Conservation (phyloP, 495 filamentous ascomycete species). For the Pseudomonodictys pantanalensis region DNA sequence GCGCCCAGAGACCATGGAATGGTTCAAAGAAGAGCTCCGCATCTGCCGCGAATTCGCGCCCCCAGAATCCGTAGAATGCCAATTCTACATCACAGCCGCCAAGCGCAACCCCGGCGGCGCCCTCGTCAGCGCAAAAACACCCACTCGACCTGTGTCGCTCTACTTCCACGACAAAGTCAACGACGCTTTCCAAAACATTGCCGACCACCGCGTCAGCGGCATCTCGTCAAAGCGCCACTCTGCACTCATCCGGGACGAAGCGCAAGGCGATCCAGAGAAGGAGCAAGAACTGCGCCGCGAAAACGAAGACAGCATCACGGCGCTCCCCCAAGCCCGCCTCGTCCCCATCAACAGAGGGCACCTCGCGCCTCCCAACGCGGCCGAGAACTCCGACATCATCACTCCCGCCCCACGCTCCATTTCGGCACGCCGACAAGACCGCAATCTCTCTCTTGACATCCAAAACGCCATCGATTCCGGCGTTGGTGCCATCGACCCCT, state of each 20-base stretch:
- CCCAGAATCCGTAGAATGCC: constrained; percentile 79
- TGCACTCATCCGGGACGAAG: constrained; percentile 74
- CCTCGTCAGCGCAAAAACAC: constrained; percentile 49
- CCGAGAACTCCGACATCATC: constrained; percentile 22
- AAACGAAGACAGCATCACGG: constrained; percentile 79
- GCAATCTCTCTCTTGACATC: constrained; percentile 41
- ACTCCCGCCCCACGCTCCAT: constrained; percentile 12
- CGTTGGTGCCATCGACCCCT: constrained; percentile 31
- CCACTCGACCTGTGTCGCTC: constrained; percentile 59
- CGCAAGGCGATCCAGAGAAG: constrained; percentile 70
- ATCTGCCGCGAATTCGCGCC: constrained; percentile 85
- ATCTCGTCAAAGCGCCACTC: constrained; percentile 57
- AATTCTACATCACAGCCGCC: constrained; percentile 84
- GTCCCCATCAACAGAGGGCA: constrained; percentile 36
- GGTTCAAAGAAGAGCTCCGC: constrained; percentile 93
- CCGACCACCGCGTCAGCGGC: constrained; percentile 55
- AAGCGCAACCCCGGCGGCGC: constrained; percentile 52
- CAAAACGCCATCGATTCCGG: constrained; percentile 22
- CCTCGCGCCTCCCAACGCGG: constrained; percentile 42
- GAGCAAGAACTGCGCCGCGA: constrained; percentile 79
- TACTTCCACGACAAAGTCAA: constrained; percentile 80
- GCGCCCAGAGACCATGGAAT: constrained; percentile 87
- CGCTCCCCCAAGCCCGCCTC: constrained; percentile 61
- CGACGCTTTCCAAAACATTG: constrained; percentile 74
- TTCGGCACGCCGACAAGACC: constrained; percentile 31